Evolutionary conservation across 2,329 filamentous ascomycete species (phyloP).

Genomic region (Tympanopsis confertula): DNA sequence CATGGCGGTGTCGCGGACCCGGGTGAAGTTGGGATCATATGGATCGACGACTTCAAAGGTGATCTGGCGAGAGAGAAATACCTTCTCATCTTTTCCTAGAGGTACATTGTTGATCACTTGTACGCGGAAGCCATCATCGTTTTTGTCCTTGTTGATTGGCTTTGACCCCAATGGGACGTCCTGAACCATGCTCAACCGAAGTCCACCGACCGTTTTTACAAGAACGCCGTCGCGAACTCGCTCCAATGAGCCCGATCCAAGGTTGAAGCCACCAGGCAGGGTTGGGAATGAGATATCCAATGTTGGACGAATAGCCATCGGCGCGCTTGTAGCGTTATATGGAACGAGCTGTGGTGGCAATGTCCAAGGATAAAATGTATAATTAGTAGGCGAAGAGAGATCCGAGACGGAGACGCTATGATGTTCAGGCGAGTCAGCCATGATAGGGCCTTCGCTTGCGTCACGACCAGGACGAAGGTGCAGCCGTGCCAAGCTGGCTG

Average conservation of each 20-base stretch:
- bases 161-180: slow-evolving; percentile 21
- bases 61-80: slow-evolving; percentile 44
- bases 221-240: background rate
- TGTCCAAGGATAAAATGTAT: slow-evolving; percentile 89
- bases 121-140: slow-evolving; percentile 30
- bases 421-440: slow-evolving; percentile 27
- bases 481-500: slow-evolving; percentile 71
- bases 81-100: slow-evolving; percentile 52
- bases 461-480: slow-evolving; percentile 64
- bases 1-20: slow-evolving; percentile 38
- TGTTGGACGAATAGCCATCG: slow-evolving; percentile 58
- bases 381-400: slow-evolving; percentile 53
- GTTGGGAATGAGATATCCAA: slow-evolving; percentile 55
- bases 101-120: slow-evolving; percentile 50
- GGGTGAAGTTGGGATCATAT: slow-evolving; percentile 49
- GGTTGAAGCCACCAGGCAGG: slow-evolving; percentile 23
- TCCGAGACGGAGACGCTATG: slow-evolving; percentile 29
- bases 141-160: slow-evolving; percentile 4
- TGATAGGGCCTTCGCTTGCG: slow-evolving; percentile 18
- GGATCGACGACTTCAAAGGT: slow-evolving; percentile 38
- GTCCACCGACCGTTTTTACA: slow-evolving; percentile 31
- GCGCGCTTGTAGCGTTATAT: slow-evolving; percentile 63
- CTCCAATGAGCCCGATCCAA: slow-evolving; percentile 14
- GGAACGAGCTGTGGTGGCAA: slow-evolving; percentile 67
- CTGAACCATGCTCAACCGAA: slow-evolving; percentile 24